Evolutionary conservation across 306 rosid genomes (phyloP).

Genomic region (Quercus aquifolioides): DNA sequence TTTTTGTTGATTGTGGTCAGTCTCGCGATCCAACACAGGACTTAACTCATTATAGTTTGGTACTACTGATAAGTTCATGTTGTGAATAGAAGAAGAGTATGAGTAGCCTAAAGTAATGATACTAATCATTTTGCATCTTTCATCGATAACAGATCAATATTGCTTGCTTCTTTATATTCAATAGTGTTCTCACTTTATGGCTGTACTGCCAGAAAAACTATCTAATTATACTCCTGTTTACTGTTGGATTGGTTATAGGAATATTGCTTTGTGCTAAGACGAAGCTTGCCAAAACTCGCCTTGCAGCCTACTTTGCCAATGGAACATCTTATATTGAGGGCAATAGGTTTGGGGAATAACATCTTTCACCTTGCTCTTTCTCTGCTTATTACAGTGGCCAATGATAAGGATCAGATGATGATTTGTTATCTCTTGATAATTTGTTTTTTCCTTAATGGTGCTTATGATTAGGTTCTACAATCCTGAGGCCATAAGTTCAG

Average conservation of each 20-base stretch:
- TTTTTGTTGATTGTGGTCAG: not conserved
- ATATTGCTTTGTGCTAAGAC: constrained; percentile 92
- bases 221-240: constrained; percentile 18
- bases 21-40: not conserved
- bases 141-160: not conserved
- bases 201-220: not conserved
- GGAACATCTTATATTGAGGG: constrained; percentile 61
- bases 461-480: not conserved
- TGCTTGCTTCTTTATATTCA: not conserved
- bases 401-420: constrained; percentile 1
- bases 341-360: constrained; percentile 49
- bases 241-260: constrained; percentile 35
- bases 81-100: not conserved
- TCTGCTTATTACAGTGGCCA: not conserved
- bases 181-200: not conserved
- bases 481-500: not conserved
- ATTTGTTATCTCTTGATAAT: not conserved
- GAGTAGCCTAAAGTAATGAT: not conserved
- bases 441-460: not conserved
- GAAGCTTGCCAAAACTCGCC: constrained; percentile 60
- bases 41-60: not conserved
- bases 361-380: constrained; percentile 5
- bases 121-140: not conserved
- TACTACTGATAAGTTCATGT: not conserved
- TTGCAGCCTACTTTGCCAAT: constrained; percentile 85